phyloP scores from a whole-genome alignment of 2,329 filamentous ascomycete species.

The Cylindrodendrum hubeiense region DNA sequence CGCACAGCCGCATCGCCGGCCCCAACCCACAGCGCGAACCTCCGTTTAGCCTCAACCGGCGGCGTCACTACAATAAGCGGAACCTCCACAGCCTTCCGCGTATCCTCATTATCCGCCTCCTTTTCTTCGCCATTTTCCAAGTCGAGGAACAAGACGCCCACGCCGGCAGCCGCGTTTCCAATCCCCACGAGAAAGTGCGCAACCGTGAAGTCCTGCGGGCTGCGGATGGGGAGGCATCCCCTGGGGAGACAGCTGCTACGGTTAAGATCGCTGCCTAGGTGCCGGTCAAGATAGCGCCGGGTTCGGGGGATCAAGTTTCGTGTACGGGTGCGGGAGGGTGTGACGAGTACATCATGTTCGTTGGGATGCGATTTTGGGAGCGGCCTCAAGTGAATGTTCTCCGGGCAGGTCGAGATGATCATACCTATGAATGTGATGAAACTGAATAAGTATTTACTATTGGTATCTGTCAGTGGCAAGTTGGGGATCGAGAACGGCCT shows the following conservation, averaged over 20 bases:
- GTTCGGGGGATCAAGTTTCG: neutral
- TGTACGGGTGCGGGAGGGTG: neutral
- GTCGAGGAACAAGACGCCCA: neutral
- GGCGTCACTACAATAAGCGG: neutral
- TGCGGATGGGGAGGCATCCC: neutral
- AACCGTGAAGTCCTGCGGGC: neutral
- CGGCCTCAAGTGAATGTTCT: neutral
- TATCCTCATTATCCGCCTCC: too few species aligned
- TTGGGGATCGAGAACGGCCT: neutral
- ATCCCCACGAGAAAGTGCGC: neutral
- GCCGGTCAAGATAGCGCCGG: neutral
- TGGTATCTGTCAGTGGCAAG: neutral
- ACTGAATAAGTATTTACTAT: neutral
- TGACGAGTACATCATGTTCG: neutral
- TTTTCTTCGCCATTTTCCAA: neutral
- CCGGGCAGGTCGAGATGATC: neutral
- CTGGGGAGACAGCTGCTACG: neutral
- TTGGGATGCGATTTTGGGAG: neutral
- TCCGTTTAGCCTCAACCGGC: neutral
- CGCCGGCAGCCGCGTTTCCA: neutral
- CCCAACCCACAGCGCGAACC: neutral
- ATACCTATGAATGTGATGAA: neutral
- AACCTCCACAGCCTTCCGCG: neutral
- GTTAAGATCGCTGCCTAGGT: neutral
- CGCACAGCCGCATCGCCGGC: neutral